phyloP scores from a whole-genome alignment of 495 filamentous ascomycete genomes.

The Melanomma pulvis-pyrius region DNA sequence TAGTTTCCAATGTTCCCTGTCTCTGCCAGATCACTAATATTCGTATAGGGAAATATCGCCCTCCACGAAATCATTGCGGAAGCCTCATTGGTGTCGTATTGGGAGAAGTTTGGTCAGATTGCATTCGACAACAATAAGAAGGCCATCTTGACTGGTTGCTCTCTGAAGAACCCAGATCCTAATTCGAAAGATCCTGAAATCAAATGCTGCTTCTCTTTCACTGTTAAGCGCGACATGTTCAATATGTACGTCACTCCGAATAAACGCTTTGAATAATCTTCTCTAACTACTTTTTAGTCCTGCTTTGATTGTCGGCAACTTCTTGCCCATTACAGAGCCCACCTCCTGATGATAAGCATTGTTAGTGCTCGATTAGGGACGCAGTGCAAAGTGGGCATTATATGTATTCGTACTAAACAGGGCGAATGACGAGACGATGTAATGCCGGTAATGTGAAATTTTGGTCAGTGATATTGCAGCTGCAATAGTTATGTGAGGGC shows the following conservation, averaged over 20 bases:
- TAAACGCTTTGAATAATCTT: neutral
- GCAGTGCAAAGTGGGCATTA: conserved; percentile 2
- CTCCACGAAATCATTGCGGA: conserved; percentile 95
- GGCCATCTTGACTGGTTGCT: conserved; percentile 92
- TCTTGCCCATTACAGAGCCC: conserved; percentile 61
- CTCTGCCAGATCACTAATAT: neutral
- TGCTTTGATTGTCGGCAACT: conserved; percentile 93
- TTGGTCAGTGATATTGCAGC: neutral
- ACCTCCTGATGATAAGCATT: neutral
- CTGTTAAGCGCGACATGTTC: conserved; percentile 88
- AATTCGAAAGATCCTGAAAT: conserved; percentile 72
- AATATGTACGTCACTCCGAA: conserved; percentile 76
- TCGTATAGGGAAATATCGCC: conserved; percentile 79
- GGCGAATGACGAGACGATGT: conserved; percentile 1
- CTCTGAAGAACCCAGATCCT: conserved; percentile 81
- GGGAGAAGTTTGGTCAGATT: conserved; percentile 99
- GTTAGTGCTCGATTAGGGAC: neutral
- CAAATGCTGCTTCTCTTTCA: conserved; percentile 96
- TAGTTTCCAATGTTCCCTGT: conserved; percentile 46
- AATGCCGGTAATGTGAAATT: conserved; percentile 21
- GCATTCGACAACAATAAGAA: conserved; percentile 97
- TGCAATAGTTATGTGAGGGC: neutral
- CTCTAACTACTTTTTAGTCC: conserved; percentile 60
- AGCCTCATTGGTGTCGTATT: conserved; percentile 92
- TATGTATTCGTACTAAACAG: neutral